A percentile compares a stretch with the other conserved stretches of the same genome.
Conservation (phyloP, 2,329 filamentous ascomycete species). For the Emergomyces orientalis region DNA sequence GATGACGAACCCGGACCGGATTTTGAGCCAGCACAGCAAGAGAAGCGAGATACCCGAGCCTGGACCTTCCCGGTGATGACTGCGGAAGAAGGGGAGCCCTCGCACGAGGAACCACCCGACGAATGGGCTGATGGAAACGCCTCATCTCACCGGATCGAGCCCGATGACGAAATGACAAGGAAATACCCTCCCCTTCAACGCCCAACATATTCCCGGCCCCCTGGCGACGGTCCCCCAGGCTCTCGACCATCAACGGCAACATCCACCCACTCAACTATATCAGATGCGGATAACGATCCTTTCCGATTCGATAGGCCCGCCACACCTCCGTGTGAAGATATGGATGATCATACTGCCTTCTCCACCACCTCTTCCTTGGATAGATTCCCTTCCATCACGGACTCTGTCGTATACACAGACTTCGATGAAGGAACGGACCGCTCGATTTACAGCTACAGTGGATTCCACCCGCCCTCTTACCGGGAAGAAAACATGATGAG, state of each 20-base stretch:
- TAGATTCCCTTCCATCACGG: conserved; percentile 35
- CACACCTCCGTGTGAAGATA: conserved; percentile 18
- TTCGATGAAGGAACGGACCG: conserved; percentile 30
- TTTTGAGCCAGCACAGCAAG: conserved; percentile 9
- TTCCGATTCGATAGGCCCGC: conserved; percentile 34
- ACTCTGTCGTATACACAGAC: conserved; percentile 39
- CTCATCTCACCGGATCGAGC: conserved; percentile 13
- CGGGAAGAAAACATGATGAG: neutral
- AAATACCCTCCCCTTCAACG: neutral
- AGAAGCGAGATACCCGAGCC: conserved; percentile 39
- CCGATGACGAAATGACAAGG: conserved; percentile 15
- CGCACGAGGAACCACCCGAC: conserved; percentile 10
- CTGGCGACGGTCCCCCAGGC: conserved; percentile 22
- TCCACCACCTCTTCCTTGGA: conserved; percentile 24
- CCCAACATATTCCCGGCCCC: neutral
- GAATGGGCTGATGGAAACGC: conserved; percentile 15
- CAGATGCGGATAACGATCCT: conserved; percentile 35
- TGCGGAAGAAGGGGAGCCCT: conserved; percentile 13
- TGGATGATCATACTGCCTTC: neutral
- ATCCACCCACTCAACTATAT: conserved; percentile 26
- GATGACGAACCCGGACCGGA: conserved; percentile 19
- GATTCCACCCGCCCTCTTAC: neutral
- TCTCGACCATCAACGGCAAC: conserved; percentile 34
- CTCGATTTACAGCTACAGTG: neutral
- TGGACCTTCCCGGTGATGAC: conserved; percentile 47